Base-by-base conservation (phyloP, 2,329 filamentous ascomycete species). In the Fusarium concolor region DNA sequence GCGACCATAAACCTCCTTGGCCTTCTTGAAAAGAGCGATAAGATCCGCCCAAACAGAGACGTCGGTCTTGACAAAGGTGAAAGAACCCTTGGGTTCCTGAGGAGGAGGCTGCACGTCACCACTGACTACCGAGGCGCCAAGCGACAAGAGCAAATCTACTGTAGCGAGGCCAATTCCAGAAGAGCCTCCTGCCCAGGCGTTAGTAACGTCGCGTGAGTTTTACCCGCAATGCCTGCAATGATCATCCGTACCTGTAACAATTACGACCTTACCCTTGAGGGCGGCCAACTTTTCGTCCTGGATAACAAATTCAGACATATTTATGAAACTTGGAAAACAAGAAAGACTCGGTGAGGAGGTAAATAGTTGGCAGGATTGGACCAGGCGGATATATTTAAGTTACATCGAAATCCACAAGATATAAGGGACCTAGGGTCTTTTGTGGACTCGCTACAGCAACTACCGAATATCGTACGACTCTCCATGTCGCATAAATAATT, bases 1-100 rank as follows among this genome's bases (percentile, higher is more conserved):
- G 64, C 92, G 90, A 73, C 94, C 92, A 65, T 92, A 86, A 52
- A 92, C 89, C 12, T 81, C 76, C 58, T 82, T 81, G 3, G 85
- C 77, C 55, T 79, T 75, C 55, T 83, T 83, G 78, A 89, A 89
- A 12, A 89, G 78, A 1, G 77, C 75, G 14, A 80, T 75, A 10
- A 87, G 79, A 10, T 84, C 82, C 5, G 75, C 64, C 86, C 86
- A 89, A 17, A 77, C 74, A 2, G 81, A 77, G 3, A 87, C 84
- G 62, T 88, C 79, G 5, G 81, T 80, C 61, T 79, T 71, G 33
- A 83, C 65, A 55, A 83, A 79, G 2, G 70, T 54, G 56, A 82
- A 79, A 4, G 67, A 38, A 6, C 61, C 59, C 15, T 60, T 39
- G 12, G 70, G 70, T 12, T 66, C 62, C 47, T 65, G 62, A 0